Percentiles rank a stretch among this genome's conserved stretches.
Conservation (phyloP, 768 basidiomycete species). For the Tricholoma sp. region DNA sequence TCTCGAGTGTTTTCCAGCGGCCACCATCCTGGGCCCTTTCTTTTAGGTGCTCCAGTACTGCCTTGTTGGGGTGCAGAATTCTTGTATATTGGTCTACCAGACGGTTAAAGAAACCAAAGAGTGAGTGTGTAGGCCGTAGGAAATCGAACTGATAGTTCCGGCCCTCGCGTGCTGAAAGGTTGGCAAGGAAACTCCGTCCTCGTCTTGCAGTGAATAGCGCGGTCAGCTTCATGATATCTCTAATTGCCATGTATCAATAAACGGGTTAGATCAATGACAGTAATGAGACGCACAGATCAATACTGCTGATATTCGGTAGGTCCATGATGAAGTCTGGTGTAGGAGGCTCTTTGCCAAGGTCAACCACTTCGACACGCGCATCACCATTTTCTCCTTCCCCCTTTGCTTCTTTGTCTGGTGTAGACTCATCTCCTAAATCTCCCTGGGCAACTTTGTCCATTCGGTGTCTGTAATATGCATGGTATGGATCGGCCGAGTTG, state of each 20-base stretch:
- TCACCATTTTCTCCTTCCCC: slow-evolving; percentile 25
- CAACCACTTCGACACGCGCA: slow-evolving; percentile 42
- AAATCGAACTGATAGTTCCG: slow-evolving; percentile 99
- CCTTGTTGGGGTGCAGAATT: slow-evolving; percentile 79
- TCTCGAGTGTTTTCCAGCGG: slow-evolving; percentile 75
- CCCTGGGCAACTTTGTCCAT: slow-evolving; percentile 80
- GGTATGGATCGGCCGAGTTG: slow-evolving; percentile 94
- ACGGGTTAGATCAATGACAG: not conserved
- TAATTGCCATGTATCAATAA: slow-evolving; percentile 24
- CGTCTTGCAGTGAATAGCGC: slow-evolving; percentile 93
- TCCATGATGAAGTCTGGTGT: slow-evolving; percentile 79
- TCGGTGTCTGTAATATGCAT: slow-evolving; percentile 95
- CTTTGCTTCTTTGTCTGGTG: slow-evolving; percentile 42
- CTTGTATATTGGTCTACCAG: slow-evolving; percentile 95
- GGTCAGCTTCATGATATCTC: slow-evolving; percentile 94
- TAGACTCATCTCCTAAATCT: slow-evolving; percentile 59
- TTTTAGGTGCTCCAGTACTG: slow-evolving; percentile 65
- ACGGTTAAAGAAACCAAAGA: slow-evolving; percentile 95
- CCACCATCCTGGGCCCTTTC: slow-evolving; percentile 59
- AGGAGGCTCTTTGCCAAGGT: slow-evolving; percentile 74
- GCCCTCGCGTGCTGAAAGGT: slow-evolving; percentile 83
- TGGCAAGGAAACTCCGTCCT: slow-evolving; percentile 80
- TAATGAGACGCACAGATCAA: slow-evolving; percentile 75
- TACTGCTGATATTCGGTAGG: slow-evolving; percentile 78
- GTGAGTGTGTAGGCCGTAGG: slow-evolving; percentile 89